Conservation (phyloP, 2,329 filamentous ascomycete species). For the Paecilomyces dactylethromorphus region DNA sequence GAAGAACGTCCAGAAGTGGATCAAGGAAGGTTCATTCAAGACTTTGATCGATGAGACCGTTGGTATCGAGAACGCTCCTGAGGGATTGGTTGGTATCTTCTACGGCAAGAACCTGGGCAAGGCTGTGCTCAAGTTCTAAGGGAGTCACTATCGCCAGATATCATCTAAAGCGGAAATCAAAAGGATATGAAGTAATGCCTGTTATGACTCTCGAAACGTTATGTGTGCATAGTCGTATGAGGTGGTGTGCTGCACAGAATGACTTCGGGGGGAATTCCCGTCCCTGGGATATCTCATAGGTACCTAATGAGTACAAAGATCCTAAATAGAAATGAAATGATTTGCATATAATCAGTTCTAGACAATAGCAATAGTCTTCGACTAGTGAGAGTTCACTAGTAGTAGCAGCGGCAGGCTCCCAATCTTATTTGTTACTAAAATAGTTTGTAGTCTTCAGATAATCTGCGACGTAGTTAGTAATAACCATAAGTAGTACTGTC, state of each 20-base stretch:
- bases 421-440: not conserved
- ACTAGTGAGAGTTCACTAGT: not conserved
- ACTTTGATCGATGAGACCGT: constrained; percentile 61
- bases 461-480: not conserved
- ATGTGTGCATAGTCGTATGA: not conserved
- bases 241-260: not conserved
- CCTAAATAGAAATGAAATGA: not conserved
- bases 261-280: not conserved
- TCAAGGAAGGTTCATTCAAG: constrained; percentile 69
- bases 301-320: not conserved
- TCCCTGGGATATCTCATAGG: not conserved
- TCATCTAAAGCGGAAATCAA: not conserved
- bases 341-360: not conserved
- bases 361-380: not conserved
- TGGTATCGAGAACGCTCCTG: constrained; percentile 69
- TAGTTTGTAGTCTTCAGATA: not conserved
- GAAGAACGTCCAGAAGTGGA: constrained; percentile 68
- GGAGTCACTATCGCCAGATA: not conserved
- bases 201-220: not conserved
- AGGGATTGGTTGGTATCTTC: constrained; percentile 70
- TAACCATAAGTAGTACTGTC: too few relatives aligned
- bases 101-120: constrained; percentile 80
- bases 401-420: not conserved
- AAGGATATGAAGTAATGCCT: not conserved
- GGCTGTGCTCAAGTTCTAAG: constrained; percentile 65